phyloP scores from a whole-genome alignment of 495 filamentous ascomycete genomes.

The Penicillium psychrofluorescens region DNA sequence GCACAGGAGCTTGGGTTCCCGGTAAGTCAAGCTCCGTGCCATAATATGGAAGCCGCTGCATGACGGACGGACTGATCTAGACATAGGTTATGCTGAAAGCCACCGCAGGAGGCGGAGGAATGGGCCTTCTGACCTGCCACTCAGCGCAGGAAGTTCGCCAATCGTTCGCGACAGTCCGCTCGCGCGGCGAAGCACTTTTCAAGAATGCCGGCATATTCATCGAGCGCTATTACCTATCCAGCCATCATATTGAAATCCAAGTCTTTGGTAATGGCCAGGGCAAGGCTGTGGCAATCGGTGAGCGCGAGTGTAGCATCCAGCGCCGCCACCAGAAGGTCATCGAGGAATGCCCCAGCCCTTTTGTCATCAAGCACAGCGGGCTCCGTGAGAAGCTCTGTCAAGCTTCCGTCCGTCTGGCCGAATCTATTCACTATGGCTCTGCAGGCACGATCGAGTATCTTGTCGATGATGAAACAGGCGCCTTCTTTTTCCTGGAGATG shows the following conservation, averaged over 20 bases:
- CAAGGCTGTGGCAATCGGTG: constrained; percentile 33
- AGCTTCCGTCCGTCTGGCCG: constrained; percentile 44
- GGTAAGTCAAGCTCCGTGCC: constrained; percentile 4
- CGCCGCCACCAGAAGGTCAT: constrained; percentile 52
- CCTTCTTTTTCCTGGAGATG: constrained; percentile 64
- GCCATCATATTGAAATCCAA: constrained; percentile 41
- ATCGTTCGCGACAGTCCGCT: constrained; percentile 27
- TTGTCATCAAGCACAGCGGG: constrained; percentile 34
- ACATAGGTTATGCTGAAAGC: constrained; percentile 47
- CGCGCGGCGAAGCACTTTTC: constrained; percentile 32
- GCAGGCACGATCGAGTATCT: constrained; percentile 61
- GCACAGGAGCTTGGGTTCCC: constrained; percentile 44
- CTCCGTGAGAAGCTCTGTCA: constrained; percentile 41
- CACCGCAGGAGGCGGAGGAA: constrained; percentile 52
- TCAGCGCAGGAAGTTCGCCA: constrained; percentile 29
- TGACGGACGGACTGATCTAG: neutral
- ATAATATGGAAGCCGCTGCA: too few relatives aligned
- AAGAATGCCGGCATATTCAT: constrained; percentile 41
- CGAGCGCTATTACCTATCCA: constrained; percentile 34
- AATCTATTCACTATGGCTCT: constrained; percentile 48
- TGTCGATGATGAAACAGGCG: constrained; percentile 49
- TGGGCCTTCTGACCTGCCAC: constrained; percentile 42
- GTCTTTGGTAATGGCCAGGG: constrained; percentile 38
- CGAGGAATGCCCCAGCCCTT: constrained; percentile 45
- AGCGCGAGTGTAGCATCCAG: constrained; percentile 42